phyloP scores from a whole-genome alignment of 495 filamentous ascomycete genomes.

The Achaetomiella virescens region DNA sequence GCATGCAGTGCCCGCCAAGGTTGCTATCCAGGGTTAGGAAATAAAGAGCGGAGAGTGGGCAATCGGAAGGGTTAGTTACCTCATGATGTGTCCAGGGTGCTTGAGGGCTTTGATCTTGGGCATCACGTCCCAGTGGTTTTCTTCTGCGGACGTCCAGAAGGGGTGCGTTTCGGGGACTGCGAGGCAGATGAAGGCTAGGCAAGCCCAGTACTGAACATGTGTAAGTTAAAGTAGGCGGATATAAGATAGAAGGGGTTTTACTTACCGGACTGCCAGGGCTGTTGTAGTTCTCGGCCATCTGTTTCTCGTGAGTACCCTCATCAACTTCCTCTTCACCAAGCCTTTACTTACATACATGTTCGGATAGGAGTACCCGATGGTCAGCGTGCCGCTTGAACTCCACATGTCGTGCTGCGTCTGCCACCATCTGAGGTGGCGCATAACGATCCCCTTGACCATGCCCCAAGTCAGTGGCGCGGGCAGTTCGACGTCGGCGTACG shows the following conservation, averaged over 20 bases:
- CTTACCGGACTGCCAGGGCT: conserved; percentile 52
- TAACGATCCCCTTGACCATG: conserved; percentile 66
- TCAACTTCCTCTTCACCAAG: not conserved
- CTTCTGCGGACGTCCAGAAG: conserved; percentile 66
- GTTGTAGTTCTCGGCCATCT: conserved; percentile 73
- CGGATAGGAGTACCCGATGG: conserved; percentile 70
- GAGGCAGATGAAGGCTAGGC: conserved; percentile 67
- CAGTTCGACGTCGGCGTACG: conserved; percentile 66
- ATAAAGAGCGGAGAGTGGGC: not conserved
- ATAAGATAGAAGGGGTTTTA: not conserved
- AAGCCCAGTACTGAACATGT: conserved; percentile 62
- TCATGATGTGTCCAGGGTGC: conserved; percentile 66
- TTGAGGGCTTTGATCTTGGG: conserved; percentile 50
- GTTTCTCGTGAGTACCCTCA: conserved; percentile 1
- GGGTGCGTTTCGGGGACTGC: conserved; percentile 61
- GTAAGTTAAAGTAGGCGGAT: not conserved
- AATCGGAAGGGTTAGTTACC: conserved; percentile 29
- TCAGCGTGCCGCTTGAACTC: conserved; percentile 64
- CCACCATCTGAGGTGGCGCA: conserved; percentile 75
- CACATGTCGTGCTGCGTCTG: conserved; percentile 66
- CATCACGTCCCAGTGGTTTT: conserved; percentile 50
- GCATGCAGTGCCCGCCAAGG: conserved; percentile 60
- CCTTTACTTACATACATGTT: conserved; percentile 58
- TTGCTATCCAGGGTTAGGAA: conserved; percentile 22
- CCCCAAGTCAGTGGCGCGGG: conserved; percentile 67